A percentile compares a stretch with the other conserved stretches of the same genome.
These are phyloP conservation scores for Mallotus nudiflorus DNA, from an alignment of 345 rosid genomes.

Conservation along the genomic window DNA sequence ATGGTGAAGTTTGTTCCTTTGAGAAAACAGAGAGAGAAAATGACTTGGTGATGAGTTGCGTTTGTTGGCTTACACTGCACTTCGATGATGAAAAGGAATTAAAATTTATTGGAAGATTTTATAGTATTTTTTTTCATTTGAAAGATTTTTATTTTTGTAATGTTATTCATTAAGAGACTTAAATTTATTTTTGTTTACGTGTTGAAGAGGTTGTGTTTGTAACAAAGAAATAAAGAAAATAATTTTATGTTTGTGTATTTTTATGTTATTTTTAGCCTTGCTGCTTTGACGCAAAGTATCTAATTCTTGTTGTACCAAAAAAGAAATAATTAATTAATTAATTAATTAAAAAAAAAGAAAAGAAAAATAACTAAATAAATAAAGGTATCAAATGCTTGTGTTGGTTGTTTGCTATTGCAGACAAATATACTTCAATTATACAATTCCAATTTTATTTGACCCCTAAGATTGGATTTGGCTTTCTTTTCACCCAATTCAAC, in stretches of 20 bases:
- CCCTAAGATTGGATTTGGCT: neutral
- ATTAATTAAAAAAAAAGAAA: no score
- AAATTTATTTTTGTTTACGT: neutral
- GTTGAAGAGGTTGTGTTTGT: neutral
- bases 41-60: conserved; percentile 24
- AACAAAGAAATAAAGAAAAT: neutral
- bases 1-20: conserved; percentile 11
- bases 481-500: neutral
- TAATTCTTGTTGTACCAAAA: neutral
- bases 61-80: conserved; percentile 50
- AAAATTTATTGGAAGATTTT: neutral
- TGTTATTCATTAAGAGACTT: neutral
- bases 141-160: conserved; percentile 2
- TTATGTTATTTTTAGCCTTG: neutral
- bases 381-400: no score
- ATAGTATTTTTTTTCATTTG: conserved; percentile 1
- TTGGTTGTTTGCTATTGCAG: neutral
- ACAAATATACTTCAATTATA: neutral
- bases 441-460: neutral
- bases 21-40: conserved; percentile 11
- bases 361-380: no score
- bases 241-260: neutral
- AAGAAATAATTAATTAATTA: no score
- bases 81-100: conserved; percentile 6
- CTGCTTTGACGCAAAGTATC: conserved; percentile 52